Percentiles rank a stretch among this genome's conserved stretches.
Conservation (phyloP, 2,329 filamentous ascomycete genomes). For the Fusarium sp. region DNA sequence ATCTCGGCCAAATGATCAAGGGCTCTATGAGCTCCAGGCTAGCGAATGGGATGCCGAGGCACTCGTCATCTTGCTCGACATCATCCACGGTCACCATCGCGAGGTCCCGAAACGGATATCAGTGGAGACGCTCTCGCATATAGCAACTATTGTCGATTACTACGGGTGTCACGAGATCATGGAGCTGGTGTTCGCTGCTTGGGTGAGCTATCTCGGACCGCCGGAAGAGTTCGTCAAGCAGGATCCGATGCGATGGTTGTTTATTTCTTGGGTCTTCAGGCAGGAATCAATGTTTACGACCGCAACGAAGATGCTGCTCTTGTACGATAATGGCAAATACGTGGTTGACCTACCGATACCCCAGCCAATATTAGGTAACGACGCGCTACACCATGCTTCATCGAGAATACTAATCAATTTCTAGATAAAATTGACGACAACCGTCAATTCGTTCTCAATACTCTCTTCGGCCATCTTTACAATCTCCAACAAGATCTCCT, state of each 20-base stretch:
- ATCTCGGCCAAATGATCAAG: neutral
- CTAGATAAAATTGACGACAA: conserved; percentile 12
- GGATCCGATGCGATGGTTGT: conserved; percentile 8
- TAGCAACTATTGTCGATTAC: conserved; percentile 44
- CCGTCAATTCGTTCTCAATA: conserved; percentile 6
- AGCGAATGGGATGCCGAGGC: conserved; percentile 42
- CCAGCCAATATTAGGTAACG: conserved; percentile 15
- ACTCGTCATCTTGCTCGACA: conserved; percentile 40
- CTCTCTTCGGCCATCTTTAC: conserved; percentile 14
- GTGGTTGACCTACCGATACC: conserved; percentile 14
- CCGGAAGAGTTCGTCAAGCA: neutral
- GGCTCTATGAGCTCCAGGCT: conserved; percentile 11
- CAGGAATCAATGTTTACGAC: neutral
- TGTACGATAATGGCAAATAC: conserved; percentile 8
- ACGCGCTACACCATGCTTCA: fast-evolving
- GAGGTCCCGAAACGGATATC: conserved; percentile 30
- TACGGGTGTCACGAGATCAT: conserved; percentile 42
- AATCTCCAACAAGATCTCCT: conserved; percentile 15
- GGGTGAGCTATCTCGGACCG: conserved; percentile 1
- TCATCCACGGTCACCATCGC: conserved; percentile 41
- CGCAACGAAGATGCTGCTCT: neutral
- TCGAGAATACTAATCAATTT: fast-evolving
- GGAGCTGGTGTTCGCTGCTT: conserved; percentile 20
- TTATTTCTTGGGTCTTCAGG: conserved; percentile 18
- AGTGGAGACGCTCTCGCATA: conserved; percentile 38